Conservation (phyloP, 441 rosid genomes). For the Gossypium schwendimanii region DNA sequence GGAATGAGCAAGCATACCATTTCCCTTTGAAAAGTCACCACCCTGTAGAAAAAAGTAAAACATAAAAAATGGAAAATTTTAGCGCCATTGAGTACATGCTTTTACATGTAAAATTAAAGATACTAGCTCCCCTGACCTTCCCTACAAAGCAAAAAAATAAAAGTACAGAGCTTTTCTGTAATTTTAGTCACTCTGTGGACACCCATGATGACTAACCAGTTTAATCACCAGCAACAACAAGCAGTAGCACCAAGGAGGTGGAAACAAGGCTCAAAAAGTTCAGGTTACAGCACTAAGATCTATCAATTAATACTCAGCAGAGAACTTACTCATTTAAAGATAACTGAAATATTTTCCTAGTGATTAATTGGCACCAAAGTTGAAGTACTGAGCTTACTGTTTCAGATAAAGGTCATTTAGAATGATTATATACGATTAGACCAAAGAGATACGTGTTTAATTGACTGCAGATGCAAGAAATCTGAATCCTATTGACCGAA, state of each 20-base stretch:
- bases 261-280: not conserved
- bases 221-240: not conserved
- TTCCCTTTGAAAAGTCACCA: conserved; percentile 92
- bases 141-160: not conserved
- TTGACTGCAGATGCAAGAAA: not conserved
- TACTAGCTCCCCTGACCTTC: not conserved
- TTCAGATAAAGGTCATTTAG: not conserved
- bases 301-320: not conserved
- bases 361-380: not conserved
- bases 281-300: not conserved
- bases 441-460: not conserved
- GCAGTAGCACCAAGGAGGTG: not conserved
- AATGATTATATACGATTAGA: not conserved
- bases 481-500: not conserved
- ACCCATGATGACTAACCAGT: not conserved
- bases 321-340: not conserved
- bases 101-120: not conserved
- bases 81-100: not conserved
- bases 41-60: conserved; percentile 47
- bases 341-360: not conserved
- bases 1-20: conserved; percentile 55
- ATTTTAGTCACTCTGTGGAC: not conserved
- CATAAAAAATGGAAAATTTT: not conserved
- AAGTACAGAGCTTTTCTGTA: not conserved
- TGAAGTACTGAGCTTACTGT: not conserved